Base-by-base conservation (phyloP, 495 filamentous ascomycete genomes). In the Talaromyces nanjingensis region DNA sequence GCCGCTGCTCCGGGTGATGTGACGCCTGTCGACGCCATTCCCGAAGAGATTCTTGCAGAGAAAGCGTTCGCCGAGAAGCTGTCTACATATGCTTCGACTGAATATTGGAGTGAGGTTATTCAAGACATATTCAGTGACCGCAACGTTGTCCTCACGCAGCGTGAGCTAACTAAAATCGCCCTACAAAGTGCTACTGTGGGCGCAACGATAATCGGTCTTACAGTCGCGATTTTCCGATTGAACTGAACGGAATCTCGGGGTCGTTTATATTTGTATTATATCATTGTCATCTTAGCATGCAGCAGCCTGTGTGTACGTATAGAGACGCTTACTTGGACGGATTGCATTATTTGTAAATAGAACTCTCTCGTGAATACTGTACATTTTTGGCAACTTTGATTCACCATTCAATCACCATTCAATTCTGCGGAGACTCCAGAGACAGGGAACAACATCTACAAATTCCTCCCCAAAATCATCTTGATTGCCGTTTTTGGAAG, bases 151-250 rank as follows among this genome's bases (percentile, higher is more conserved):
- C 66, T 92, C 54, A 83, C 85, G 22, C 91, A 91, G 73, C 81
- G 86, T 54, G 92, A 97, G 69, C 69, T 90, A 6, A 93, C 91
- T 3, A 74, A 86, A 29, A 76, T 89, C 63, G 86, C 86, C 12
- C 71, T 93, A 29, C 85, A 92, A 71, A 84, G 90, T 66, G 86
- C 85, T 45, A 89, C 84, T n/a, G 82, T 85, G 12, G 92, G 92
- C 22, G 89, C 88, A 6, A 79, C 84, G 2, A 68, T 90, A 1
- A 83, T 84, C 62, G 83, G 81, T 34, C 69, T 86, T 37, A 56
- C 92, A n/a, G 74, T 87, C 58, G 71, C 86, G 18, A 53, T 92
- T 20, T 64, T 90, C 58, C 81, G 83, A 65, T 75, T 77, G 53
- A 69, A 70, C 63, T 85, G 56, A 59, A 37, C 14, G 27, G 24